phyloP scores from a whole-genome alignment of 1,284 basidiomycete genomes.

The Tilletia caries region DNA sequence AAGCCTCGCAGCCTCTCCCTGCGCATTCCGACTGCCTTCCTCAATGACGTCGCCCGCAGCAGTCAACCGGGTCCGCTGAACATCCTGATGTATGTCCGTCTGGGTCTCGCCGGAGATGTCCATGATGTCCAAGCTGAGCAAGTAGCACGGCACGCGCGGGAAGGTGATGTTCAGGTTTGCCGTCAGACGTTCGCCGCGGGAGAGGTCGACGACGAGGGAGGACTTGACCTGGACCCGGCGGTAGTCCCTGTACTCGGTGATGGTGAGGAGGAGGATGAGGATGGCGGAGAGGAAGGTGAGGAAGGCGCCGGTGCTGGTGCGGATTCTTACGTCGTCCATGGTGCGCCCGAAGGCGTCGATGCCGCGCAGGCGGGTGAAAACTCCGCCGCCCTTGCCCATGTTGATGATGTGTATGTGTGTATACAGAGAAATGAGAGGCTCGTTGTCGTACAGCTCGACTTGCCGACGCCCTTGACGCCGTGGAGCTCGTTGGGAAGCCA shows the following conservation, averaged over 20 bases:
- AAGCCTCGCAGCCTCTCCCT: constrained; percentile 44
- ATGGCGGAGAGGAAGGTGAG: constrained; percentile 85
- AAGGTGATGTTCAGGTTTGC: constrained; percentile 92
- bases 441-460: too few species aligned
- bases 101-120: constrained; percentile 96
- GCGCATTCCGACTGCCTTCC: constrained; percentile 28
- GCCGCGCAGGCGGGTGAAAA: constrained; percentile 17
- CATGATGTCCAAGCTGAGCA: constrained; percentile 75
- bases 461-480: too few species aligned
- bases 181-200: constrained; percentile 86
- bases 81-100: constrained; percentile 66
- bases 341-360: constrained; percentile 35
- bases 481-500: too few species aligned
- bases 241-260: constrained; percentile 94
- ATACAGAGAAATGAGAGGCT: too few species aligned
- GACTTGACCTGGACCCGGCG: constrained; percentile 64
- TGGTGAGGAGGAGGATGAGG: constrained; percentile 84
- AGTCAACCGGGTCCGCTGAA: constrained; percentile 77
- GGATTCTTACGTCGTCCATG: constrained; percentile 51
- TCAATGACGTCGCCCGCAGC: constrained; percentile 59
- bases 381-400: constrained; percentile 13
- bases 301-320: constrained; percentile 48
- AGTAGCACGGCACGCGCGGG: constrained; percentile 93
- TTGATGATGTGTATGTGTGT: too few species aligned
- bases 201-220: constrained; percentile 67